Evolutionary conservation across 768 basidiomycete genomes (phyloP), one percentile per base, ranked within the genome.

Genomic region (Mrakia frigida): DNA sequence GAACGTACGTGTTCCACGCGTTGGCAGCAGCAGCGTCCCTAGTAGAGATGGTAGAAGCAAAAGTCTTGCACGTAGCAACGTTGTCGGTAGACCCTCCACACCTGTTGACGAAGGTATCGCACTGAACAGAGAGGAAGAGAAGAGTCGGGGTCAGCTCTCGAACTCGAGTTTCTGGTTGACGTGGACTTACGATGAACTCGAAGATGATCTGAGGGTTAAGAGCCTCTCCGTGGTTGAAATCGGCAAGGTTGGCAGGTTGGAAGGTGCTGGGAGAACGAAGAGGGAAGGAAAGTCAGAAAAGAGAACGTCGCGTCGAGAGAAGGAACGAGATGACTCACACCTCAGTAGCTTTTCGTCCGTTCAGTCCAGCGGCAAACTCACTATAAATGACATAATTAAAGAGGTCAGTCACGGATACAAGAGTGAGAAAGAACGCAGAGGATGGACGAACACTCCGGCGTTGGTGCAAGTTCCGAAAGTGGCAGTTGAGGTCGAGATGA

Each of bases 381-480:
- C 39, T 41, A 41, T 41, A 11, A 41, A 41, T n/a, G 39, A 41
- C 11, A 41, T 5, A 41, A 11, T 6, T 5, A 41, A 11, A 41
- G 39, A 41, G 39, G 11, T n/a, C n/a, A n/a, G n/a, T n/a, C n/a
- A n/a, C n/a, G n/a, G n/a, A n/a, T n/a, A n/a, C n/a, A n/a, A n/a
- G n/a, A n/a, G n/a, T n/a, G n/a, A n/a, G n/a, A n/a, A n/a, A n/a
- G n/a, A n/a, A n/a, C n/a, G n/a, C n/a, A n/a, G n/a, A n/a, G n/a
- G n/a, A n/a, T n/a, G n/a, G 56, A 79, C 77, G 31, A 77, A 41
- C 35, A 68, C 65, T 68, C 65, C 65, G 35, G 65, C 65, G 65
- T 68, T 68, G 21, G 65, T 68, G 65, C 65, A 35, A 6, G 35
- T 37, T 56, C 56, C 65, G 65, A 68, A 68, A 0, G 2, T 68